Conservation (phyloP, 768 basidiomycete genomes). For the Lentinus brumalis region DNA sequence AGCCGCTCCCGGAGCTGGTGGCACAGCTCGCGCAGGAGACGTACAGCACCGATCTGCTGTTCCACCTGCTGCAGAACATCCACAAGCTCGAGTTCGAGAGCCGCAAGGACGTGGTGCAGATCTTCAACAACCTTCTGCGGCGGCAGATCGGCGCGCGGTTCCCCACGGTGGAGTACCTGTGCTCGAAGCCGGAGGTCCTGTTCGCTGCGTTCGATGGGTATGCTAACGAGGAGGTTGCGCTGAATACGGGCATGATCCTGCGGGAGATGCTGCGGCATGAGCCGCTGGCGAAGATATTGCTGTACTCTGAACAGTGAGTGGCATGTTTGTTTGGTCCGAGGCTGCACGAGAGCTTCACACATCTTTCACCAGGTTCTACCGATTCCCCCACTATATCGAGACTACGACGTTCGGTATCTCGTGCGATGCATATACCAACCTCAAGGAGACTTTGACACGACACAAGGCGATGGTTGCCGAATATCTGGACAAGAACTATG, state of each 20-base stretch:
- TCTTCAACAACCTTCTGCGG: conserved; percentile 85
- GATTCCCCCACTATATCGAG: conserved; percentile 95
- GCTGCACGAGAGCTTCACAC: not conserved
- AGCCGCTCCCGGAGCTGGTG: conserved; percentile 85
- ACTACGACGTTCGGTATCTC: conserved; percentile 97
- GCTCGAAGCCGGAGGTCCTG: conserved; percentile 70
- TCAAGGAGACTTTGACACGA: conserved; percentile 95
- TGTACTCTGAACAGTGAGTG: conserved; percentile 92
- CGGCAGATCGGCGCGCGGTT: conserved; percentile 92
- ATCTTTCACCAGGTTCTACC: conserved; percentile 79
- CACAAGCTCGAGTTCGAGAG: conserved; percentile 93
- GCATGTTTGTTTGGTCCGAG: not conserved
- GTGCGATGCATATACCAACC: conserved; percentile 95
- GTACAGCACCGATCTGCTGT: conserved; percentile 86
- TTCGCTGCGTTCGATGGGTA: conserved; percentile 92
- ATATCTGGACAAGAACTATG: conserved; percentile 96
- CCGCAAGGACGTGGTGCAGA: conserved; percentile 81
- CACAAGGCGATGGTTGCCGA: conserved; percentile 99
- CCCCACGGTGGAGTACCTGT: conserved; percentile 96
- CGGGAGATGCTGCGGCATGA: conserved; percentile 97
- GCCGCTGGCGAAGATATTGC: conserved; percentile 82
- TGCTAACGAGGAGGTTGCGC: conserved; percentile 91
- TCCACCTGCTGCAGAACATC: conserved; percentile 78
- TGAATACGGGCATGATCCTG: conserved; percentile 98
- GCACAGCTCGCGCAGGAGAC: conserved; percentile 97